phyloP scores from a whole-genome alignment of 1,284 basidiomycete genomes.

The Puccinia sorghi region DNA sequence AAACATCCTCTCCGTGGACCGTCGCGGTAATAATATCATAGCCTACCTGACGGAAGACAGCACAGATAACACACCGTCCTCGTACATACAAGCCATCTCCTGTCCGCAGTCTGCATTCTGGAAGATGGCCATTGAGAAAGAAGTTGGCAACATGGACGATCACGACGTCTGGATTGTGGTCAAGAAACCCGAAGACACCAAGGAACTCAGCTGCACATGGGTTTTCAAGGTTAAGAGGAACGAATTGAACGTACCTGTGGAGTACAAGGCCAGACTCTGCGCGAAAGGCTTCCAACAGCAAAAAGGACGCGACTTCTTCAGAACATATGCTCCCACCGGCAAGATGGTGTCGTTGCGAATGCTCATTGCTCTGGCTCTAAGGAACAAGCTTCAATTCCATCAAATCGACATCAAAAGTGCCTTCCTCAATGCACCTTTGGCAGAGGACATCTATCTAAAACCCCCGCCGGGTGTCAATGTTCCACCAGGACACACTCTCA shows the following conservation, averaged over 20 bases:
- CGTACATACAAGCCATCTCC: background rate
- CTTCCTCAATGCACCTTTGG: too few species aligned
- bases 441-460: too few species aligned
- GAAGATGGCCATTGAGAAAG: background rate
- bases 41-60: background rate
- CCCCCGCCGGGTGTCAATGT: too few species aligned
- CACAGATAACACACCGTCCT: too few species aligned
- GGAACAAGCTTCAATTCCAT: too few species aligned
- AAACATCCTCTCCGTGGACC: too few species aligned
- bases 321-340: too few species aligned
- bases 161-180: slow-evolving; percentile 13
- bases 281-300: background rate
- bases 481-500: too few species aligned
- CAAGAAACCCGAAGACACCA: background rate
- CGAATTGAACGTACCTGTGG: background rate
- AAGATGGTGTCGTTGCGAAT: too few species aligned
- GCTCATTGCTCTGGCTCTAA: too few species aligned
- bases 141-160: background rate
- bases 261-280: slow-evolving; percentile 14
- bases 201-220: background rate
- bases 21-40: too few species aligned
- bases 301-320: slow-evolving; percentile 5
- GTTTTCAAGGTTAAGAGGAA: slow-evolving; percentile 6
- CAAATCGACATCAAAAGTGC: too few species aligned
- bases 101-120: background rate